These are phyloP conservation scores for Penicillium decumbens DNA, from an alignment of 2,329 filamentous ascomycete species.

Conservation along the genomic window DNA sequence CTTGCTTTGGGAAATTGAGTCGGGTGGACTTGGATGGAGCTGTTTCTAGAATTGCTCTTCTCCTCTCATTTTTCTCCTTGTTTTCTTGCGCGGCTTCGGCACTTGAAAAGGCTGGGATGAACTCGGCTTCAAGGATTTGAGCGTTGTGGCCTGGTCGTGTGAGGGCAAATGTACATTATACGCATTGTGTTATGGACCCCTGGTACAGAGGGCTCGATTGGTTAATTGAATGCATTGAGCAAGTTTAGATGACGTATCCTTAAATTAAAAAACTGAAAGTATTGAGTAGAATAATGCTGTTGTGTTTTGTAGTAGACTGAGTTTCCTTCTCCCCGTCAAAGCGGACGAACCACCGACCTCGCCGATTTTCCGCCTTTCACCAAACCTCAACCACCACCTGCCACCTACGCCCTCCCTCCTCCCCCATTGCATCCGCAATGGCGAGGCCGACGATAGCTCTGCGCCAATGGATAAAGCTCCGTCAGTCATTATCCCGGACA, in stretches of 20 bases:
- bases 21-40: slow-evolving; percentile 8
- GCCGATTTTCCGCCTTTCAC: slow-evolving; percentile 9
- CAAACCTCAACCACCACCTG: slow-evolving; percentile 5
- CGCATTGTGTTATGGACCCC: slow-evolving; percentile 25
- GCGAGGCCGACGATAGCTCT: slow-evolving; percentile 13
- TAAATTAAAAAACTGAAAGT: background rate
- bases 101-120: background rate
- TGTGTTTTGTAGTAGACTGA: background rate
- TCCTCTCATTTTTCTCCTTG: slow-evolving; percentile 14
- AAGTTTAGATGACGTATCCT: slow-evolving; percentile 4
- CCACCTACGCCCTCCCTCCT: background rate
- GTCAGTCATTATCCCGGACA: slow-evolving; percentile 1
- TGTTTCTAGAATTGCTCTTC: slow-evolving; percentile 5
- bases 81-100: slow-evolving; percentile 12
- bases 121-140: slow-evolving; percentile 17
- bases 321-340: background rate
- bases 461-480: slow-evolving; percentile 14
- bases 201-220: slow-evolving; percentile 23
- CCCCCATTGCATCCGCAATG: slow-evolving; percentile 7
- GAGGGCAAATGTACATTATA: slow-evolving; percentile 40
- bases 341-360: slow-evolving; percentile 8
- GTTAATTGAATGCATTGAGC: slow-evolving; percentile 27
- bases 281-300: background rate
- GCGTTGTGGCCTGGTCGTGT: slow-evolving; percentile 23
- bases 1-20: slow-evolving; percentile 5